Conservation (phyloP, 1,284 basidiomycete genomes). For the Austroboletus novae-zelandiae region DNA sequence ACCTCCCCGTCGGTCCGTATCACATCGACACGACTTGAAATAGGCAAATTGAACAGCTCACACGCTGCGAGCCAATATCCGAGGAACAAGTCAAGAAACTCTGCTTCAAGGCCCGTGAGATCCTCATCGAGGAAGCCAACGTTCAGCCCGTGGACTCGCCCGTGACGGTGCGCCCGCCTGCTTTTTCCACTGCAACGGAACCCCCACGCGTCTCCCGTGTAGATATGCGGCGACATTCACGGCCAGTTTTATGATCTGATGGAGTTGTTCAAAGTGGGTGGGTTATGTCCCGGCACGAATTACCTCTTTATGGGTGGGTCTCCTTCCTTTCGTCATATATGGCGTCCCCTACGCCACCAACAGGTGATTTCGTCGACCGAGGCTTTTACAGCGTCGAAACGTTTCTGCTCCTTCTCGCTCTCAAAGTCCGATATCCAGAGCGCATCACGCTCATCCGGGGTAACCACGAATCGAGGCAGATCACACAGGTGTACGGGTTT, state of each 20-base stretch:
- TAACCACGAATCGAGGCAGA: conserved; percentile 99
- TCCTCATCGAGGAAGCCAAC: conserved; percentile 96
- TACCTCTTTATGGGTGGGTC: conserved; percentile 97
- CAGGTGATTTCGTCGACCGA: conserved; percentile 94
- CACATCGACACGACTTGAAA: neutral
- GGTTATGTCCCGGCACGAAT: conserved; percentile 93
- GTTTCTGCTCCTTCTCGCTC: conserved; percentile 88
- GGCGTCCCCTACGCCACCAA: neutral
- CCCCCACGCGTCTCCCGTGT: no score
- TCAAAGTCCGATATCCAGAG: conserved; percentile 98
- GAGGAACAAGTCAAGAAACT: conserved; percentile 92
- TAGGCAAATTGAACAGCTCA: conserved; percentile 87
- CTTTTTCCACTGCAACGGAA: neutral
- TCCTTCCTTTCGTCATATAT: neutral
- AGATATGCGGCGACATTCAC: conserved; percentile 99
- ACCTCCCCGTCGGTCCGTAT: no score
- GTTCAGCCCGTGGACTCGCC: conserved; percentile 96
- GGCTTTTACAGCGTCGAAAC: conserved; percentile 99
- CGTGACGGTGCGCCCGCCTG: conserved; percentile 66
- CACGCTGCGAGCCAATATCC: conserved; percentile 88
- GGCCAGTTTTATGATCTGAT: conserved; percentile 98
- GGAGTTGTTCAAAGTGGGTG: conserved; percentile 95
- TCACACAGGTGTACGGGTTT: conserved; percentile 98
- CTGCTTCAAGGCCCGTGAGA: conserved; percentile 94
- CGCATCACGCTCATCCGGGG: conserved; percentile 96